A percentile compares a stretch with the other conserved stretches of the same genome.
Evolutionary conservation across 2,329 filamentous ascomycete genomes (phyloP).

Genomic region (Acarospora socialis): DNA sequence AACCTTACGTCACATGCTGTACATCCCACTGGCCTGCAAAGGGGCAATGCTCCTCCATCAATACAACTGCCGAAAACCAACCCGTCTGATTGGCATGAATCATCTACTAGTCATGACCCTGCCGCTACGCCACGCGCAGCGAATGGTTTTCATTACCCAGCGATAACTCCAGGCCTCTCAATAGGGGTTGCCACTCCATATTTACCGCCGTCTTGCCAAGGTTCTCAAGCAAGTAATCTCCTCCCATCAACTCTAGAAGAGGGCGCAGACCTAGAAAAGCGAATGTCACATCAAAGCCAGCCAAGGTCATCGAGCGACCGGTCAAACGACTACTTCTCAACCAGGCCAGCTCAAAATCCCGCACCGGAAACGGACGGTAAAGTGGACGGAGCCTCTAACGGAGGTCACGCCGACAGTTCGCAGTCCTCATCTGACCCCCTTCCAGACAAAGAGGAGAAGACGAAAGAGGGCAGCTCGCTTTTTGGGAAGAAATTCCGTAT

Average conservation of each 20-base stretch:
- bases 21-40: constrained; percentile 41
- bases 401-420: neutral
- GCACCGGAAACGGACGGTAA: constrained; percentile 19
- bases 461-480: constrained; percentile 46
- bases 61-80: constrained; percentile 38
- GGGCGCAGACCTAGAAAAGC: constrained; percentile 37
- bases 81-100: neutral
- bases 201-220: constrained; percentile 13
- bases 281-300: constrained; percentile 39
- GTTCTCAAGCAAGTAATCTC: constrained; percentile 21
- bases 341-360: constrained; percentile 37
- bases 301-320: constrained; percentile 45
- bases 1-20: constrained; percentile 50
- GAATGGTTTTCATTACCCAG: constrained; percentile 46
- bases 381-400: constrained; percentile 4
- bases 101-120: constrained; percentile 5
- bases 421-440: constrained; percentile 23
- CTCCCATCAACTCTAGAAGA: constrained; percentile 30
- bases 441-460: constrained; percentile 44
- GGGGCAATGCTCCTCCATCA: constrained; percentile 44
- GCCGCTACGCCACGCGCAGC: constrained; percentile 45
- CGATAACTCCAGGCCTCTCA: constrained; percentile 59
- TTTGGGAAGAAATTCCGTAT: constrained; percentile 79
- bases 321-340: constrained; percentile 63
- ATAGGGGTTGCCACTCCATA: constrained; percentile 64